Evolutionary conservation across 768 basidiomycete species (phyloP).

Genomic region (Calocybe cyanea): DNA sequence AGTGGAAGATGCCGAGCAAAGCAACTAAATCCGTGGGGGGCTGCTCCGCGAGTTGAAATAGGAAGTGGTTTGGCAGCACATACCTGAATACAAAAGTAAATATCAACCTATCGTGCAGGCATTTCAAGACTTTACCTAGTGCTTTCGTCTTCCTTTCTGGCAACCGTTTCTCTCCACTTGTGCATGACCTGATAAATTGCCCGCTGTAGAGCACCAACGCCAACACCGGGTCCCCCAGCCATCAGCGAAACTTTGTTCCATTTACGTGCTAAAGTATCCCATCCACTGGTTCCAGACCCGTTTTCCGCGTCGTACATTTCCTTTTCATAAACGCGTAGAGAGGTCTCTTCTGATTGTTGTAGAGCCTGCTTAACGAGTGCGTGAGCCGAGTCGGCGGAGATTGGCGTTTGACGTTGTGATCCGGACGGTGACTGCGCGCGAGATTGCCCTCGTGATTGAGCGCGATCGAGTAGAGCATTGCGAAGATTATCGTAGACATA

Average conservation of each 20-base stretch:
- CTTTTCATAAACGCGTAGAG: conserved; percentile 64
- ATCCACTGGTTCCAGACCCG: conserved; percentile 68
- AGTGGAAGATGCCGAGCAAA: conserved; percentile 55
- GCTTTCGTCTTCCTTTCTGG: conserved; percentile 86
- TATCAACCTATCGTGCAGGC: background rate
- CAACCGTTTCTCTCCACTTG: conserved; percentile 76
- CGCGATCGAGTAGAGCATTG: conserved; percentile 78
- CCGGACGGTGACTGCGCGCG: conserved; percentile 27
- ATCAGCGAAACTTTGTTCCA: conserved; percentile 70
- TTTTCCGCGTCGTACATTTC: conserved; percentile 65
- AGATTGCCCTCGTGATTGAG: conserved; percentile 36
- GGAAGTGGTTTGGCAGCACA: conserved; percentile 68
- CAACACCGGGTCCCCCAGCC: conserved; percentile 30
- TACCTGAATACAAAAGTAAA: conserved; percentile 41
- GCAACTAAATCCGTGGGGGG: conserved; percentile 63
- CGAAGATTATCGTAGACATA: conserved; percentile 91
- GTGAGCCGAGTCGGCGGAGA: conserved; percentile 23
- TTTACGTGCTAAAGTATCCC: conserved; percentile 73
- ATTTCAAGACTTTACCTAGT: conserved; percentile 42
- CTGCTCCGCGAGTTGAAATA: conserved; percentile 71
- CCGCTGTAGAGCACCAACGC: conserved; percentile 42
- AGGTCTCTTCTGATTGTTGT: conserved; percentile 71
- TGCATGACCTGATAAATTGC: conserved; percentile 72
- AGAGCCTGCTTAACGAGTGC: conserved; percentile 60
- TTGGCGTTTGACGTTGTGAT: conserved; percentile 20